Evolutionary conservation across 306 rosid genomes (phyloP), one percentile per base, ranked within the genome.

Genomic region (Glycine soja): DNA sequence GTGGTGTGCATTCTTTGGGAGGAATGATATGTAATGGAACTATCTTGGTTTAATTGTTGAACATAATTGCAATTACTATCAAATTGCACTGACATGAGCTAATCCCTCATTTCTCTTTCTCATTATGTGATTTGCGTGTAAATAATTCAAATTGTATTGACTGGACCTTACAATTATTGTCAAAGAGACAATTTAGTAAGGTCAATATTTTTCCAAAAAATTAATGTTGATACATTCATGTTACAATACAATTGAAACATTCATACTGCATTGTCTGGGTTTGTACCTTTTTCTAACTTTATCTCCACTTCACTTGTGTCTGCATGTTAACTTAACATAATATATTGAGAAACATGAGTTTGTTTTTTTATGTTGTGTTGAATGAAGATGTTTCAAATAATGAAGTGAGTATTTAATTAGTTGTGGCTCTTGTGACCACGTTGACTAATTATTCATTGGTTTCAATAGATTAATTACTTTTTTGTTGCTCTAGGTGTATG

Each of bases 241-340:
- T 57, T 46, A 52, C 2, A 7, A 14, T 52, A 68, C 50, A 19
- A 18, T 36, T 57, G 24, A 75, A 85, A 78, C 16, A 24, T 62
- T 58, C 70, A 58, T 72, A 19, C 10, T 67, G 4, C 50, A 72
- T 53, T 64, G 0, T 48, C 57, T 32, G 38, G 65, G 18, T 43
- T 68, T 73, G 51, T 74, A 51, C 54, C 70, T 65, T 81, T 46
- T 47, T 81, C 34, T 84, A 50, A 69, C 15, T 47, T 34, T 72
- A 34, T 57, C 74, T 83, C 76, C 58, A 63, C 84, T 80, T 85
- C 77, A 47, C 58, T 81, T 59, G 46, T 70, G 6, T 63, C 58
- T 84, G 72, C 87, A 93, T 96, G 97, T 93, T 66, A 94, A 93
- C 90, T 83, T 93, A 65, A 90, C 97, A 64, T 92, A 86, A 79